Conservation (phyloP, 2,329 filamentous ascomycete genomes). For the Sclerotinia nivalis region DNA sequence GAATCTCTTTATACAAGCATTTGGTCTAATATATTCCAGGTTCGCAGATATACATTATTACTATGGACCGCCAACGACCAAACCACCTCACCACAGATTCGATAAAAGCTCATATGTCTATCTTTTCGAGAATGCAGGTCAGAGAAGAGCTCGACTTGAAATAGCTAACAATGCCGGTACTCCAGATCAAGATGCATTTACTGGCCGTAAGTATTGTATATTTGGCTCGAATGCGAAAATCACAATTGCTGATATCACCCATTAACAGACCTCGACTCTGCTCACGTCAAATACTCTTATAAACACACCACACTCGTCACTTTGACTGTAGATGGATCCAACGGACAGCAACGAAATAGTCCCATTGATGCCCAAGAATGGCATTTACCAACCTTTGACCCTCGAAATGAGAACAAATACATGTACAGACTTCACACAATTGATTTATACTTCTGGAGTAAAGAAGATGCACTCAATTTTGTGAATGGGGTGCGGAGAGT, state of each 20-base stretch:
- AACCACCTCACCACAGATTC: conserved; percentile 76
- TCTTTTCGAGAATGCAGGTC: conserved; percentile 70
- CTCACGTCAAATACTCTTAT: conserved; percentile 69
- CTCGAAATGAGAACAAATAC: conserved; percentile 73
- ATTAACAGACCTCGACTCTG: conserved; percentile 62
- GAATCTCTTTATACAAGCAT: conserved; percentile 25
- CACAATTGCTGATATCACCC: background rate
- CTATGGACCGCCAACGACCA: conserved; percentile 65
- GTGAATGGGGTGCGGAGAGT: conserved; percentile 67
- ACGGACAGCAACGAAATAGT: conserved; percentile 26
- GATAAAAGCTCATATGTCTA: conserved; percentile 80
- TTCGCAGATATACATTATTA: conserved; percentile 80
- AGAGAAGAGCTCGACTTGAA: conserved; percentile 69
- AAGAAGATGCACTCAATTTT: conserved; percentile 69
- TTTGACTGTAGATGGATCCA: conserved; percentile 57
- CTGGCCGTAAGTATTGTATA: conserved; percentile 61
- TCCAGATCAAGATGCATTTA: conserved; percentile 76
- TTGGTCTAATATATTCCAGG: conserved; percentile 46
- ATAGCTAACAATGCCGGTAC: conserved; percentile 74
- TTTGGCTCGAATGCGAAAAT: conserved; percentile 22
- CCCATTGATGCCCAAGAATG: conserved; percentile 58
- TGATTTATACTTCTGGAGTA: conserved; percentile 79
- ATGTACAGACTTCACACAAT: conserved; percentile 75
- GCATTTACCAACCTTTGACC: conserved; percentile 74
- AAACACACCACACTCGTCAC: conserved; percentile 72